phyloP scores from a whole-genome alignment of 139 green algal species.

The Astrephomene gubernaculifera region DNA sequence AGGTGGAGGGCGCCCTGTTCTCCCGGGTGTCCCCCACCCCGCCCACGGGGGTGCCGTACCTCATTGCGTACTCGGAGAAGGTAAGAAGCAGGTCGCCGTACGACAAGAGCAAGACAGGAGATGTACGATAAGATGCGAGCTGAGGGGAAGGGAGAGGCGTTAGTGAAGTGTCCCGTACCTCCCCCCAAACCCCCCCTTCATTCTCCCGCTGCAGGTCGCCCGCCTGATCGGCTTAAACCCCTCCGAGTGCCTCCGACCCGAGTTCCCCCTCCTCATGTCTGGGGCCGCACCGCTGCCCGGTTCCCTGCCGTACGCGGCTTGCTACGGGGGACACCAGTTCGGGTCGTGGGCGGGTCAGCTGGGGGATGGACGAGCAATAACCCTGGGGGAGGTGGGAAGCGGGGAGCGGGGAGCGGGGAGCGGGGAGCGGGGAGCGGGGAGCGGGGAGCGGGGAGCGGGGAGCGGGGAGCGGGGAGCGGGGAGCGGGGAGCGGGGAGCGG shows the following conservation, averaged over 20 bases:
- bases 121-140: no score
- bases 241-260: conserved; percentile 64
- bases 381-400: conserved; percentile 73
- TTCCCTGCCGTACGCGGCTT: conserved; percentile 73
- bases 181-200: not conserved
- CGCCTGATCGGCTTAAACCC: conserved; percentile 75
- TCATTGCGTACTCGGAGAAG: conserved; percentile 63
- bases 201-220: conserved; percentile 14
- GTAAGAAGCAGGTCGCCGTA: conserved; percentile 36
- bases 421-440: not conserved
- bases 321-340: conserved; percentile 78
- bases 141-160: no score
- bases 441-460: not conserved
- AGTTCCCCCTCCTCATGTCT: conserved; percentile 81
- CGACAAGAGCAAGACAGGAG: no score
- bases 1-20: conserved; percentile 72
- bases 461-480: no score
- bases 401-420: not conserved
- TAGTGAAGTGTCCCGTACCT: no score
- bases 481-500: not conserved
- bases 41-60: conserved; percentile 61
- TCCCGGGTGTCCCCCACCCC: conserved; percentile 76
- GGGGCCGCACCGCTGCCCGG: conserved; percentile 70
- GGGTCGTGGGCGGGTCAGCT: conserved; percentile 82
- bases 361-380: conserved; percentile 91